Percentiles rank a stretch among this genome's conserved stretches.
Evolutionary conservation across 2,329 filamentous ascomycete species (phyloP).

Genomic region (Colletotrichum filicis): DNA sequence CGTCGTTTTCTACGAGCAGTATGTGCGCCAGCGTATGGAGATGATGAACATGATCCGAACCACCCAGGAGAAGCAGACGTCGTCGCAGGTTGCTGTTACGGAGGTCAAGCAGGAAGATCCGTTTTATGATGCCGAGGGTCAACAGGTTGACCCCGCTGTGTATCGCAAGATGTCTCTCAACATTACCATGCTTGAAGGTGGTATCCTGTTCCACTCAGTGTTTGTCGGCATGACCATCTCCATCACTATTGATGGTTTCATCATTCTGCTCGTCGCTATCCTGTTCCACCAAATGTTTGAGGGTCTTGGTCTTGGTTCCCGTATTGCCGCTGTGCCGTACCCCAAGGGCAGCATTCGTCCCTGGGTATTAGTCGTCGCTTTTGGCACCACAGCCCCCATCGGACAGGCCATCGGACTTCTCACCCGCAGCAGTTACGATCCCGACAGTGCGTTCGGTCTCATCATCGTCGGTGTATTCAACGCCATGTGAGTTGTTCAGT

Average conservation of each 20-base stretch:
- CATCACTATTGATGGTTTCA: constrained; percentile 74
- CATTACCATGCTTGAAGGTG: constrained; percentile 79
- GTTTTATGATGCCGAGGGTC: constrained; percentile 56
- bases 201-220: constrained; percentile 82
- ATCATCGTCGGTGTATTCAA: constrained; percentile 75
- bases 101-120: constrained; percentile 42
- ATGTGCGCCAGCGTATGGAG: constrained; percentile 69
- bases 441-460: constrained; percentile 70
- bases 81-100: constrained; percentile 44
- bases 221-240: constrained; percentile 81
- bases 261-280: constrained; percentile 75
- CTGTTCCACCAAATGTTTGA: constrained; percentile 78
- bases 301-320: constrained; percentile 76
- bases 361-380: constrained; percentile 71
- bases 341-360: constrained; percentile 65
- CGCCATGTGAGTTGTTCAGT: constrained; percentile 61
- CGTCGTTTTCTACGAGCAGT: constrained; percentile 71
- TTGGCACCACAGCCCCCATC: constrained; percentile 80
- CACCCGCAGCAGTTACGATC: constrained; percentile 68
- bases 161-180: constrained; percentile 76
- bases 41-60: constrained; percentile 65
- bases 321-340: constrained; percentile 75
- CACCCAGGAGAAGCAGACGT: constrained; percentile 44
- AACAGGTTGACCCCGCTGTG: constrained; percentile 54
- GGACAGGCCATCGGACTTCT: constrained; percentile 78